These are phyloP conservation scores for Xerocomus potaroensis DNA, from an alignment of 768 basidiomycete genomes.

Conservation along the genomic window DNA sequence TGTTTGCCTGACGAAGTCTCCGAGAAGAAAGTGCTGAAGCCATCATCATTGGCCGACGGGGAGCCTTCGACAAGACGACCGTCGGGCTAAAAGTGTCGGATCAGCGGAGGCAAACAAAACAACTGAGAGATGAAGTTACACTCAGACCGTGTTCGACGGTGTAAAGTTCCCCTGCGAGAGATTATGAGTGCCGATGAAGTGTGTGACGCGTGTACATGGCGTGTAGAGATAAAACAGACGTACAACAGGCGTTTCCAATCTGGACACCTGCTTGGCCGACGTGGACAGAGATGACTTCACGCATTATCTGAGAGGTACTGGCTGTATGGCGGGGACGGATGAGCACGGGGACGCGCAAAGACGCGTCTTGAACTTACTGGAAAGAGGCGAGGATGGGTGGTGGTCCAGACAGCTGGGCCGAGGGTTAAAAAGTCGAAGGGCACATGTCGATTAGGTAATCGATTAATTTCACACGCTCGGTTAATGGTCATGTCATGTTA, in stretches of 20 bases:
- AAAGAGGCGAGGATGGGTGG: constrained; percentile 27
- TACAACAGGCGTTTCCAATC: constrained; percentile 98
- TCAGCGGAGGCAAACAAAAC: constrained; percentile 14
- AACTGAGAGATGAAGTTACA: constrained; percentile 41
- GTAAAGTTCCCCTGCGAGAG: constrained; percentile 87
- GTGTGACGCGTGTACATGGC: constrained; percentile 14
- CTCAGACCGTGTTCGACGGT: constrained; percentile 97
- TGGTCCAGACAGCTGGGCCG: constrained; percentile 30
- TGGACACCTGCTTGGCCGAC: constrained; percentile 99
- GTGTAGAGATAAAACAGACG: constrained; percentile 40
- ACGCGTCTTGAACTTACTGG: constrained; percentile 32
- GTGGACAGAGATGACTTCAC: constrained; percentile 97
- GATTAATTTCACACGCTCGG: constrained; percentile 22
- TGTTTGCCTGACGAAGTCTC: constrained; percentile 96
- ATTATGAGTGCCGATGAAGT: constrained; percentile 14
- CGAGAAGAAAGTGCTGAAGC: constrained; percentile 99
- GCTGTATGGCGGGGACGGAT: constrained; percentile 1
- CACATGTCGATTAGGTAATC: constrained; percentile 34
- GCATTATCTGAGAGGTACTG: constrained; percentile 48
- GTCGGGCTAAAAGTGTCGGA: constrained; percentile 65
- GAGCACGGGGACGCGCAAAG: constrained; percentile 20
- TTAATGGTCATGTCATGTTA: constrained; percentile 8
- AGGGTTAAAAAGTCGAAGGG: constrained; percentile 38
- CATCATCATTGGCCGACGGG: constrained; percentile 72
- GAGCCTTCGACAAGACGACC: constrained; percentile 84